Conservation (phyloP, 768 basidiomycete species). For the Termitomyces sp. region DNA sequence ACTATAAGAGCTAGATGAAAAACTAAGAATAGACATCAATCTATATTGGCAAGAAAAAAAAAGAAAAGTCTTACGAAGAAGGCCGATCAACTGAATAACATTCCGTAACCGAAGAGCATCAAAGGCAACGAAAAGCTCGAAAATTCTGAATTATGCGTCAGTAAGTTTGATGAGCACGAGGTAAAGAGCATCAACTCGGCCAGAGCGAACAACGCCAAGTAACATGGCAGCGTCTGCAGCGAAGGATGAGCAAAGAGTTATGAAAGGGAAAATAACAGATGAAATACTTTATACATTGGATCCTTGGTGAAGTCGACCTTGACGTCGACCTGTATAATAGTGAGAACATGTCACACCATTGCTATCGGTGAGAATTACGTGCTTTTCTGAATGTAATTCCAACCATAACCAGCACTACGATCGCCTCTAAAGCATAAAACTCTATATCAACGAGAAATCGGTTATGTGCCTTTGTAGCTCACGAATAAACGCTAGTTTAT, state of each 20-base stretch:
- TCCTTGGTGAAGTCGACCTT: slow-evolving; percentile 35
- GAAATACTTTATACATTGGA: slow-evolving; percentile 49
- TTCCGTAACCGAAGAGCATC: slow-evolving; percentile 81
- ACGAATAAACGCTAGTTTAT: slow-evolving; percentile 51
- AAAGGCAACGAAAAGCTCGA: slow-evolving; percentile 74
- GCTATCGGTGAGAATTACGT: slow-evolving; percentile 16
- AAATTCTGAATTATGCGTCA: slow-evolving; percentile 46
- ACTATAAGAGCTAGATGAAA: slow-evolving; percentile 76
- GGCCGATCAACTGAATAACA: slow-evolving; percentile 71
- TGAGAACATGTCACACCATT: slow-evolving; percentile 1
- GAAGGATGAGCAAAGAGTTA: not conserved
- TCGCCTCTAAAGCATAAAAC: slow-evolving; percentile 50
- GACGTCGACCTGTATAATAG: slow-evolving; percentile 40
- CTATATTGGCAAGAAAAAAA: too few species aligned
- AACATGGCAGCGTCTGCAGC: slow-evolving; percentile 72
- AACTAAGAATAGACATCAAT: slow-evolving; percentile 30
- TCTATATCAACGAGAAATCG: not conserved
- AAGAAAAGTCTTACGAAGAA: slow-evolving; percentile 45
- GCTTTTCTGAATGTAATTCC: slow-evolving; percentile 65
- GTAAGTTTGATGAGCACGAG: not conserved
- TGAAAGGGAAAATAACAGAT: not conserved
- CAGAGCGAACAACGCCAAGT: slow-evolving; percentile 77
- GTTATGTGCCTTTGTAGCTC: slow-evolving; percentile 24
- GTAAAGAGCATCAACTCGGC: slow-evolving; percentile 54
- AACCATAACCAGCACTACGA: slow-evolving; percentile 72